A percentile compares a stretch with the other conserved stretches of the same genome.
Evolutionary conservation across 2,329 filamentous ascomycete genomes (phyloP).

Genomic region (Rhynchosporium agropyri): DNA sequence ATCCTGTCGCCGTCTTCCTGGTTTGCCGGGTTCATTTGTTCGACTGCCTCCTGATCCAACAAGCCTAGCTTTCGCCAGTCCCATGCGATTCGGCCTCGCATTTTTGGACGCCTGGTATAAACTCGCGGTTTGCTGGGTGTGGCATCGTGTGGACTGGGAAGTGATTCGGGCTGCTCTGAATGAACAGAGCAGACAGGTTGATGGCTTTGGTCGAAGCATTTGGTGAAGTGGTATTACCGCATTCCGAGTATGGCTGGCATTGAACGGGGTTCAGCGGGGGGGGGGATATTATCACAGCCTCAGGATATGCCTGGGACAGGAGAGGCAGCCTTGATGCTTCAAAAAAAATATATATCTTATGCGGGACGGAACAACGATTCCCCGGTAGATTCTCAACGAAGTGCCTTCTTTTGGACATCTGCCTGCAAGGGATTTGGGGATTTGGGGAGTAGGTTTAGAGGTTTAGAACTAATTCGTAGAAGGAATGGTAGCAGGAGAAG

Average conservation of each 20-base stretch:
- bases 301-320: neutral
- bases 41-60: slow-evolving; percentile 28
- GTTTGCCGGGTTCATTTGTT: slow-evolving; percentile 26
- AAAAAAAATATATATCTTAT: slow-evolving; percentile 2
- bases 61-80: slow-evolving; percentile 32
- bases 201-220: slow-evolving; percentile 38
- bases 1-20: slow-evolving; percentile 47
- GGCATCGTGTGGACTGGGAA: slow-evolving; percentile 23
- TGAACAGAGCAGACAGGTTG: slow-evolving; percentile 38
- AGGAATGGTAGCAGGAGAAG: too few relatives aligned
- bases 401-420: too few relatives aligned
- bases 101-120: slow-evolving; percentile 30
- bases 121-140: slow-evolving; percentile 36
- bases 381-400: too few relatives aligned
- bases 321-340: neutral
- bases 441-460: too few relatives aligned
- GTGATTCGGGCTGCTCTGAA: slow-evolving; percentile 32
- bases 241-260: slow-evolving; percentile 15
- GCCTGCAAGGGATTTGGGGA: too few relatives aligned
- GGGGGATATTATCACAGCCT: too few relatives aligned
- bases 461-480: too few relatives aligned
- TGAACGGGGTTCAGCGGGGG: neutral
- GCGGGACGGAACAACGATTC: slow-evolving; percentile 3
- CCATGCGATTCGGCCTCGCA: slow-evolving; percentile 37
- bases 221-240: slow-evolving; percentile 17